Percentiles rank a stretch among this genome's conserved stretches.
Conservation (phyloP, 345 rosid species). For the Viola odorata region DNA sequence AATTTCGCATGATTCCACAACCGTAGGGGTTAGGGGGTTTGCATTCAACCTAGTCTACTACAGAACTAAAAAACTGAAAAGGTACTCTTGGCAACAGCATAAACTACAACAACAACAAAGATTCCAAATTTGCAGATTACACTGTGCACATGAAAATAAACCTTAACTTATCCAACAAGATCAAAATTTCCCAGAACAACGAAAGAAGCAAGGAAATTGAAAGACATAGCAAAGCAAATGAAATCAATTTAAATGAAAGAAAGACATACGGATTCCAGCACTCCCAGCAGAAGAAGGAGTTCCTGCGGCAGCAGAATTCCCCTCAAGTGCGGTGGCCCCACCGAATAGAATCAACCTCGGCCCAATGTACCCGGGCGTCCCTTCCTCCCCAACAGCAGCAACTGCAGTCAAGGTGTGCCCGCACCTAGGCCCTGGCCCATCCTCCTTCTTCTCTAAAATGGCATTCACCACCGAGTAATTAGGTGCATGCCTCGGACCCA, state of each 20-base stretch:
- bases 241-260: neutral
- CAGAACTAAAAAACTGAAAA: no score
- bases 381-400: conserved; percentile 93
- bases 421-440: conserved; percentile 96
- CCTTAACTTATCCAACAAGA: neutral
- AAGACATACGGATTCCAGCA: conserved; percentile 84
- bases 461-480: conserved; percentile 76
- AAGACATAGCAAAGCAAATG: neutral
- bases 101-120: no score
- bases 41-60: no score
- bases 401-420: conserved; percentile 95
- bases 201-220: neutral
- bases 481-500: conserved; percentile 90
- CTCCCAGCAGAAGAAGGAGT: conserved; percentile 94
- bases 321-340: conserved; percentile 97
- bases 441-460: conserved; percentile 78
- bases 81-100: no score
- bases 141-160: no score
- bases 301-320: conserved; percentile 79
- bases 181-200: conserved; percentile 7
- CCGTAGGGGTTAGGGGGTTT: no score
- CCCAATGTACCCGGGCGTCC: conserved; percentile 66
- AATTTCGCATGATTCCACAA: no score
- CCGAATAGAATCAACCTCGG: conserved; percentile 91
- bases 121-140: no score